phyloP scores from a whole-genome alignment of 1,139 yeast genomes.

The Yamadazyma sp. region DNA sequence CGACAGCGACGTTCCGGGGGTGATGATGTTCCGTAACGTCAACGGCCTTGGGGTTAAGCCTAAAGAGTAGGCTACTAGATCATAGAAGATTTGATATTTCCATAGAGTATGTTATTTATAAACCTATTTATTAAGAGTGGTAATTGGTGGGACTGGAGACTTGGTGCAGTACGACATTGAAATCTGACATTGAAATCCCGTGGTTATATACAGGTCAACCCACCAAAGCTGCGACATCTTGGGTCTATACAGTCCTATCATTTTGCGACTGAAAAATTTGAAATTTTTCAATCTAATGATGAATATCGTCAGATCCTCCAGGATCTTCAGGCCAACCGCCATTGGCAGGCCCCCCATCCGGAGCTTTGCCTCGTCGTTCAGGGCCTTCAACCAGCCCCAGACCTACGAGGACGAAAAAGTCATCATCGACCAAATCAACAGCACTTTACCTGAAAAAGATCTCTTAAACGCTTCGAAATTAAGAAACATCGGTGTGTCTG shows the following conservation, averaged over 20 bases:
- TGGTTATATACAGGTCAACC: too few relatives aligned
- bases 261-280: conserved; percentile 8
- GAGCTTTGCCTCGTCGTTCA: conserved; percentile 4
- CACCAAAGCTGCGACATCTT: too few relatives aligned
- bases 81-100: too few relatives aligned
- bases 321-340: background rate
- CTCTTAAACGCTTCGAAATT: conserved; percentile 51
- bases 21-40: conserved; percentile 73
- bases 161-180: too few relatives aligned
- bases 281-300: background rate
- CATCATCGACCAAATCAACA: conserved; percentile 58
- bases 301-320: background rate
- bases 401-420: conserved; percentile 74
- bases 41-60: conserved; percentile 46
- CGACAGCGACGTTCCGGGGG: conserved; percentile 63
- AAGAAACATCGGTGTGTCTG: conserved; percentile 96
- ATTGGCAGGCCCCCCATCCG: background rate
- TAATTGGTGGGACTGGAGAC: too few relatives aligned
- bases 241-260: background rate
- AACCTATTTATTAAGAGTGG: too few relatives aligned
- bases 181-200: too few relatives aligned
- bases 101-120: background rate
- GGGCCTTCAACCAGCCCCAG: conserved; percentile 23
- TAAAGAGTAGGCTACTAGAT: conserved; percentile 26
- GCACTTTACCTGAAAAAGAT: conserved; percentile 59